A percentile compares a stretch with the other conserved stretches of the same genome.
Evolutionary conservation across 2,329 filamentous ascomycete genomes (phyloP).

Genomic region (Calycina marina): DNA sequence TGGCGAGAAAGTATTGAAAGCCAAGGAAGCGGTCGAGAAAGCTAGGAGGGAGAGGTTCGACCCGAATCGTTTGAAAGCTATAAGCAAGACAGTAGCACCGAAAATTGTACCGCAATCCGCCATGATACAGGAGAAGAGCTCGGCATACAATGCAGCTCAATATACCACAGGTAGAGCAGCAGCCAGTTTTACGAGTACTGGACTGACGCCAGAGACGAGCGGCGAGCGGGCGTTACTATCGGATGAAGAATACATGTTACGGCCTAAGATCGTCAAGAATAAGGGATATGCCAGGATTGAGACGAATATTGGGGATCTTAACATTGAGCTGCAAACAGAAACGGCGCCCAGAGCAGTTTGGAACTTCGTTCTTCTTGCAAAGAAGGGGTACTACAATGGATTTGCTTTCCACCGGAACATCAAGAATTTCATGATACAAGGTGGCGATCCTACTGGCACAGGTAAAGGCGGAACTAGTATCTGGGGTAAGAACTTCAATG

Average conservation of each 20-base stretch:
- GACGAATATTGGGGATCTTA: slow-evolving; percentile 74
- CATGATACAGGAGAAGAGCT: slow-evolving; percentile 41
- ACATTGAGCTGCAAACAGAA: slow-evolving; percentile 80
- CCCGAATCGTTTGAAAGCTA: slow-evolving; percentile 33
- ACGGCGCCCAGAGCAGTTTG: slow-evolving; percentile 86
- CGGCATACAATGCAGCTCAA: slow-evolving; percentile 70
- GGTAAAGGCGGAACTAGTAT: slow-evolving; percentile 80
- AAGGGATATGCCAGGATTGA: slow-evolving; percentile 86
- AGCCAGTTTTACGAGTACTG: slow-evolving; percentile 89
- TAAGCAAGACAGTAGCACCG: slow-evolving; percentile 25
- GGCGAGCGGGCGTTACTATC: slow-evolving; percentile 73
- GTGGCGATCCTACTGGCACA: slow-evolving; percentile 84
- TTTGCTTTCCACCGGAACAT: slow-evolving; percentile 90
- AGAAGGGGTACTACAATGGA: slow-evolving; percentile 78
- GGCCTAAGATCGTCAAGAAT: slow-evolving; percentile 72
- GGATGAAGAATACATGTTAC: slow-evolving; percentile 94
- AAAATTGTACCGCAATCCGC: slow-evolving; percentile 24
- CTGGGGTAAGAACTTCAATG: slow-evolving; percentile 88
- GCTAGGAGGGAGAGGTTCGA: slow-evolving; percentile 60
- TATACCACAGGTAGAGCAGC: slow-evolving; percentile 87
- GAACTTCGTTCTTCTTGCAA: slow-evolving; percentile 84
- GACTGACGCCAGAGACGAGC: slow-evolving; percentile 81
- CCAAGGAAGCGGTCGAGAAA: slow-evolving; percentile 86
- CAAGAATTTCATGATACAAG: slow-evolving; percentile 93
- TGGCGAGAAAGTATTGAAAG: slow-evolving; percentile 71